phyloP scores from a whole-genome alignment of 148 eudicot genomes.

The Agrostemma githago region DNA sequence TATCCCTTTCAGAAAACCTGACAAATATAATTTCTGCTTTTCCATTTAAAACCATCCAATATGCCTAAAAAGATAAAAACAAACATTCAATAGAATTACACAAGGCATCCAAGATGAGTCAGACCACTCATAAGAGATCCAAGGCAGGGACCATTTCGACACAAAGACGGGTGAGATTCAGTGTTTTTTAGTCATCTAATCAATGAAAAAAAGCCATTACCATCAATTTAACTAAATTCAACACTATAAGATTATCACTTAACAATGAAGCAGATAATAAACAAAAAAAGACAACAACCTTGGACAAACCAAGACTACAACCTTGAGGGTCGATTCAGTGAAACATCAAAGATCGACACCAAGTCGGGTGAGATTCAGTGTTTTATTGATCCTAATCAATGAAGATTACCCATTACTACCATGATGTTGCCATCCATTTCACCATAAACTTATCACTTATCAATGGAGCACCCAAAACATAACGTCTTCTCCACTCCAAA shows the following conservation, averaged over 20 bases:
- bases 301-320: constrained; percentile 5
- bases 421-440: neutral
- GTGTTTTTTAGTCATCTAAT: neutral
- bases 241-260: neutral
- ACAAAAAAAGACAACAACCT: constrained; percentile 12
- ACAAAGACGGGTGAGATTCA: neutral
- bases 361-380: neutral
- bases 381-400: too few relatives aligned
- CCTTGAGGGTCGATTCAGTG: neutral
- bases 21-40: constrained; percentile 19
- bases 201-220: neutral
- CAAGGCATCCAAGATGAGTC: constrained; percentile 25
- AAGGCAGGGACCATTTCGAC: neutral
- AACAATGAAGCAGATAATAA: neutral
- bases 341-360: neutral
- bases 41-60: constrained; percentile 8
- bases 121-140: constrained; percentile 16
- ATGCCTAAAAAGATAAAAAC: neutral
- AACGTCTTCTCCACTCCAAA: neutral
- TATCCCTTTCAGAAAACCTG: constrained; percentile 9
- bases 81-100: neutral
- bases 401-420: neutral
- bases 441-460: neutral
- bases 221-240: neutral
- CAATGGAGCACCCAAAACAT: neutral